Evolutionary conservation across 2,329 filamentous ascomycete genomes (phyloP), one percentile per base, ranked within the genome.

Genomic region (Westerdykella ornata): DNA sequence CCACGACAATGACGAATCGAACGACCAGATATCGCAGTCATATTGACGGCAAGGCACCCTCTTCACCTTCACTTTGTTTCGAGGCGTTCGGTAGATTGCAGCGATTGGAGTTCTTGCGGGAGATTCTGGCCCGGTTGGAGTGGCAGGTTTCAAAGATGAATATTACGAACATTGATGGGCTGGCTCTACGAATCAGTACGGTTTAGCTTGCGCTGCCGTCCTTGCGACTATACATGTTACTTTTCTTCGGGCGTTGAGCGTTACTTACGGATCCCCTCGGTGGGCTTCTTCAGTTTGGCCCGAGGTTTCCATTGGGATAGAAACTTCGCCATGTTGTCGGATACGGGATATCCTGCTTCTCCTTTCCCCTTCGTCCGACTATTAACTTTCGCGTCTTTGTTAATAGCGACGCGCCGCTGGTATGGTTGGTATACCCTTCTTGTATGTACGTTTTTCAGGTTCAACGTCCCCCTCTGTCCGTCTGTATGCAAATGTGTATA

Each of bases 1-100:
- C 35, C 60, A 65, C 12, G 58, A 63, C 30, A 57, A 56, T 44
- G 59, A 65, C 32, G 51, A 59, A 39, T 49, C 51, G 43, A 57
- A 54, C 45, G 51, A 56, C 37, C 54, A 56, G 39, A 32, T 54
- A n/a, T 42, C 42, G 17, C 48, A 51, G 14, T 51, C 52, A 18
- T 63, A 59, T 31, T 59, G 45, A 54, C n/a, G n/a, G n/a, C n/a
- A n/a, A n/a, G n/a, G 20, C 32, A 15, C 41, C 6, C 31, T 17
- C 30, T 50, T 45, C n/a, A n/a, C n/a, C 20, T 26, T 39, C 35
- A 39, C 35, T 37, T 34, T 39, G 28, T 26, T 35, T 15, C 8
- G 34, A 28, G 42, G 42, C 42, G 42, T 44, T 44, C 18, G 18
- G 29, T 16, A 26, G 29, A 39, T 39, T 16, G 16, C 19, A 20